Conservation (phyloP, 2,329 filamentous ascomycete genomes). For the Leptographium flavum region DNA sequence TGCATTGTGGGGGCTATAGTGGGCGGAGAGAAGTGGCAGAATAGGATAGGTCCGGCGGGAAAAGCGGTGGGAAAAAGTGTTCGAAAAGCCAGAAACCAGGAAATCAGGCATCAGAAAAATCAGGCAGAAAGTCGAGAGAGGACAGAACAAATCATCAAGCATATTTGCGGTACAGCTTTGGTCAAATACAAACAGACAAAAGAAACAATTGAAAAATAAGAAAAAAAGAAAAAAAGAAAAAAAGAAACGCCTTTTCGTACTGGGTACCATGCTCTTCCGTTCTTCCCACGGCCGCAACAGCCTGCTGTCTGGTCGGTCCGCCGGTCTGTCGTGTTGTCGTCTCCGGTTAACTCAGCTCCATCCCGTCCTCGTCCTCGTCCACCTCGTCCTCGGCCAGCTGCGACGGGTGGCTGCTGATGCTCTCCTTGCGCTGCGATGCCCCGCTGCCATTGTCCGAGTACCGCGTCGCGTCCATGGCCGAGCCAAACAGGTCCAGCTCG, state of each 20-base stretch:
- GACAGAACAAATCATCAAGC: too few species aligned
- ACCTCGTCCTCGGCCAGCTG: conserved; percentile 41
- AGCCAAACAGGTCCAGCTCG: conserved; percentile 49
- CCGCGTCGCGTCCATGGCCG: conserved; percentile 30
- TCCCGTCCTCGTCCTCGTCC: conserved; percentile 13
- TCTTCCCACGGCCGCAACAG: too few species aligned
- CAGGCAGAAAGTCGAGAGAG: too few species aligned
- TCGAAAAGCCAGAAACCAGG: too few species aligned
- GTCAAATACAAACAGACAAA: background rate
- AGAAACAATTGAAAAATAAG: background rate
- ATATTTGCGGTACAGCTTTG: too few species aligned
- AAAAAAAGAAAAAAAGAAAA: background rate
- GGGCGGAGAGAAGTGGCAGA: too few species aligned
- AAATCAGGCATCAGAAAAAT: too few species aligned
- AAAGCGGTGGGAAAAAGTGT: too few species aligned
- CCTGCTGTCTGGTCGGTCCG: background rate
- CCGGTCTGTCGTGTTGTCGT: background rate
- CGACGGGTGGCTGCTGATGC: conserved; percentile 43
- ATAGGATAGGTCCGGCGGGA: too few species aligned
- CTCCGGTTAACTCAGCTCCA: conserved; percentile 11
- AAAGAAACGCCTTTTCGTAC: background rate
- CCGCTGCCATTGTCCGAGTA: conserved; percentile 24
- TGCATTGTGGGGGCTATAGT: too few species aligned
- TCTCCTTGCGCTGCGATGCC: conserved; percentile 36
- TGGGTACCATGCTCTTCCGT: background rate